phyloP scores from a whole-genome alignment of 192 early-diverging fungal species.

The Rhizoclosmatium globosum region DNA sequence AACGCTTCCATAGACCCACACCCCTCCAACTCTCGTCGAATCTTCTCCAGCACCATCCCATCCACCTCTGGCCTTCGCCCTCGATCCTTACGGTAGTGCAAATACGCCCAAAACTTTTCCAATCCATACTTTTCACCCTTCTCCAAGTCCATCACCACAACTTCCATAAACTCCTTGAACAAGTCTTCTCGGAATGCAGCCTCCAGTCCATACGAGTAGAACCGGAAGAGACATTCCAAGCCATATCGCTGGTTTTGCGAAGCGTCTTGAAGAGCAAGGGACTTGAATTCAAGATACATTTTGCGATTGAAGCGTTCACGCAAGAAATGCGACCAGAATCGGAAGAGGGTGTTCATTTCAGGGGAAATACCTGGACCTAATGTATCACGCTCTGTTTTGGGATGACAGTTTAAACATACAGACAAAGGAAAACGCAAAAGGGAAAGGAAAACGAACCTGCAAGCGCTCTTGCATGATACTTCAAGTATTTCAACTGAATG shows the following conservation, averaged over 20 bases:
- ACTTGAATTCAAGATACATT: constrained; percentile 95
- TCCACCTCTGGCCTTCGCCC: constrained; percentile 51
- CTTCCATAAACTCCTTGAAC: constrained; percentile 87
- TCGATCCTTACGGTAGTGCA: constrained; percentile 90
- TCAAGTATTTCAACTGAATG: constrained; percentile 95
- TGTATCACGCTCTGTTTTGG: constrained; percentile 80
- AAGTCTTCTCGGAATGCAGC: constrained; percentile 85
- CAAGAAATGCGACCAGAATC: constrained; percentile 98
- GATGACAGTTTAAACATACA: background rate
- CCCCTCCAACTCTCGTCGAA: constrained; percentile 39
- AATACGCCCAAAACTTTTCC: constrained; percentile 96
- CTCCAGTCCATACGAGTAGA: constrained; percentile 96
- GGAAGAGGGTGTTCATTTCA: constrained; percentile 97
- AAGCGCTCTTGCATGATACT: constrained; percentile 92
- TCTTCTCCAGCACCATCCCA: constrained; percentile 38
- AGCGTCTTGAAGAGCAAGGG: constrained; percentile 89
- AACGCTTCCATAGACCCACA: constrained; percentile 44
- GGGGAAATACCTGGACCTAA: constrained; percentile 88
- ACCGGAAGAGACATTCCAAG: constrained; percentile 97
- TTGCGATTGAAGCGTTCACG: constrained; percentile 94
- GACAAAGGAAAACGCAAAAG: background rate
- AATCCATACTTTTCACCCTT: constrained; percentile 78
- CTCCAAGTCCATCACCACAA: constrained; percentile 78
- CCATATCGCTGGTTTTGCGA: constrained; percentile 87
- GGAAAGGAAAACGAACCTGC: constrained; percentile 52